phyloP scores from a whole-genome alignment of 2,329 filamentous ascomycete species.

The Calonectria montana region DNA sequence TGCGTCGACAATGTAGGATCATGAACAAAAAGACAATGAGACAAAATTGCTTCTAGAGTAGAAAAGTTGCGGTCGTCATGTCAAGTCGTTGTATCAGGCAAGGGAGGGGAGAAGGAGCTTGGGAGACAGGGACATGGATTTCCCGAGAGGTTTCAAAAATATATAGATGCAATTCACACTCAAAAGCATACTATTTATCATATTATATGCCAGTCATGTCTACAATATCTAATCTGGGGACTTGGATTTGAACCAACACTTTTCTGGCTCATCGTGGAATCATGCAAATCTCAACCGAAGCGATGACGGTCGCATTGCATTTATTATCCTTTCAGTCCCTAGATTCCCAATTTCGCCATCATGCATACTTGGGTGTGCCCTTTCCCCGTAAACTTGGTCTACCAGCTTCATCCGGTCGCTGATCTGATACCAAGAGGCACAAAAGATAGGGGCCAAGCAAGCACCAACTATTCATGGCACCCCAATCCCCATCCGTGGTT shows the following conservation, averaged over 20 bases:
- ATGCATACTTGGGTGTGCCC: too few species aligned
- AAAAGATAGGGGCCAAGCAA: too few species aligned
- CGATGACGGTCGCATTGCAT: too few species aligned
- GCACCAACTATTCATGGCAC: too few species aligned
- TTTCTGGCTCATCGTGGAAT: too few species aligned
- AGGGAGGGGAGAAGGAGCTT: background rate
- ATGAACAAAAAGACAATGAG: background rate
- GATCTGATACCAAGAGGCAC: too few species aligned
- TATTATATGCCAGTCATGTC: background rate
- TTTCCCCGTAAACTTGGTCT: too few species aligned
- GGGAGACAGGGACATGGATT: background rate
- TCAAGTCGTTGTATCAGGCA: background rate
- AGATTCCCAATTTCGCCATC: too few species aligned
- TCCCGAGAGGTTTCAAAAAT: slow-evolving; percentile 13
- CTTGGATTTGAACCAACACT: background rate
- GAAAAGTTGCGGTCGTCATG: background rate
- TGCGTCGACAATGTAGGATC: slow-evolving; percentile 10
- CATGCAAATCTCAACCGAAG: too few species aligned
- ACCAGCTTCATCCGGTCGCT: too few species aligned
- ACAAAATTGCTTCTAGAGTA: slow-evolving; percentile 14
- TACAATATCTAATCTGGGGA: background rate
- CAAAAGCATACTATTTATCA: slow-evolving; percentile 15
- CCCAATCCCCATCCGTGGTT: background rate
- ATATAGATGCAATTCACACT: slow-evolving; percentile 16
- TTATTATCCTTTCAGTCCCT: too few species aligned